These are phyloP conservation scores for Calonectria pseudoreteaudii DNA, from an alignment of 2,329 filamentous ascomycete genomes.

Conservation along the genomic window DNA sequence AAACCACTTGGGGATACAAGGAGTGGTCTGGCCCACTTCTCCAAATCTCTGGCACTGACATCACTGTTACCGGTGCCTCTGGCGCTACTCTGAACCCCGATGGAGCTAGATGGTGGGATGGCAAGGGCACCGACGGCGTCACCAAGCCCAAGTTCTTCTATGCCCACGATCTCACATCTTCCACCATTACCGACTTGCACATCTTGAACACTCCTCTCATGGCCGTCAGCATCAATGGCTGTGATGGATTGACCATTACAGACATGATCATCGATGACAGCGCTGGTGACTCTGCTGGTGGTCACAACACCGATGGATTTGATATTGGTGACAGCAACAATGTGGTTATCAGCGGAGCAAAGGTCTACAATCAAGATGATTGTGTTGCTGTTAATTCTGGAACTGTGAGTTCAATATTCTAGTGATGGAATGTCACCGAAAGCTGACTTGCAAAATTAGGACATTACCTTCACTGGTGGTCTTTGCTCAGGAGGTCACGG, in stretches of 20 bases:
- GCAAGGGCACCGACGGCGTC: conserved; percentile 33
- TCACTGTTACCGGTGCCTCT: conserved; percentile 37
- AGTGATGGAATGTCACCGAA: too few relatives aligned
- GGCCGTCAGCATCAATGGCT: conserved; percentile 52
- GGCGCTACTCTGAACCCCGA: conserved; percentile 35
- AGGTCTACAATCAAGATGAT: conserved; percentile 71
- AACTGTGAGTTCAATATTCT: conserved; percentile 28
- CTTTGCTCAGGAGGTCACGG: conserved; percentile 59
- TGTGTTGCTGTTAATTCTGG: conserved; percentile 69
- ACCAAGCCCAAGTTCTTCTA: conserved; percentile 41
- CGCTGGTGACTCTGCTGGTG: conserved; percentile 48
- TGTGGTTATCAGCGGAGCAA: conserved; percentile 64
- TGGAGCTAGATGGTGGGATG: conserved; percentile 39
- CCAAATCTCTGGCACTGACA: conserved; percentile 33
- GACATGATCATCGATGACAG: conserved; percentile 54
- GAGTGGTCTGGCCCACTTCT: conserved; percentile 39
- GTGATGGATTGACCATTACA: conserved; percentile 49
- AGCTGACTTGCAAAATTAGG: conserved; percentile 21
- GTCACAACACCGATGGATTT: conserved; percentile 70
- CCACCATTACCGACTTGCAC: conserved; percentile 51
- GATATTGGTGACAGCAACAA: conserved; percentile 63
- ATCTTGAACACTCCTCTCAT: conserved; percentile 57
- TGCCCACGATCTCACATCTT: conserved; percentile 40
- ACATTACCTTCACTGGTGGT: conserved; percentile 58
- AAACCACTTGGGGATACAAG: conserved; percentile 40